Evolutionary conservation across 805 yeast species (phyloP).

Genomic region (Hanseniaspora meyeri): DNA sequence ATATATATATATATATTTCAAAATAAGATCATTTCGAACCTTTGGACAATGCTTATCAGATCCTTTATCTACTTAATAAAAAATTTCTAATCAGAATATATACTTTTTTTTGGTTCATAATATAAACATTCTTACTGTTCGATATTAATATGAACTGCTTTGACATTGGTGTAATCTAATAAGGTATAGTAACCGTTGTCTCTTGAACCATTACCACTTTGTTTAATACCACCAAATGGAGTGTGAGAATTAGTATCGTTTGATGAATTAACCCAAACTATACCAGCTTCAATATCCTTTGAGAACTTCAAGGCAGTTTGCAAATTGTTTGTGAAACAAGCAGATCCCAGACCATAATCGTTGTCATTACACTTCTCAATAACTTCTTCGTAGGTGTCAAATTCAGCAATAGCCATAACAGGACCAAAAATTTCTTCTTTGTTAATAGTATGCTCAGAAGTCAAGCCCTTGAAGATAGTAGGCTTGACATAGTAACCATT

Average conservation of each 20-base stretch:
- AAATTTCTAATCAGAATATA: too few relatives aligned
- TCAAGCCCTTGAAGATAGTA: constrained; percentile 37
- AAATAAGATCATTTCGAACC: too few relatives aligned
- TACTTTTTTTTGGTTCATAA: too few relatives aligned
- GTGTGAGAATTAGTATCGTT: constrained; percentile 44
- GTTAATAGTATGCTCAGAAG: constrained; percentile 31
- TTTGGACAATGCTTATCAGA: not conserved
- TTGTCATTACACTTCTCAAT: constrained; percentile 33
- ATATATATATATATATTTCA: too few relatives aligned
- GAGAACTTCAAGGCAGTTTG: constrained; percentile 32
- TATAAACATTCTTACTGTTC: constrained; percentile 25
- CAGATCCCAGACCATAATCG: constrained; percentile 38
- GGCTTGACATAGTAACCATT: constrained; percentile 35
- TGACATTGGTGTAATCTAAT: constrained; percentile 48
- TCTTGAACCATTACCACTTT: constrained; percentile 49
- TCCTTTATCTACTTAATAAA: too few relatives aligned
- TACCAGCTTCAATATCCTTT: constrained; percentile 34
- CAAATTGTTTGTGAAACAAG: constrained; percentile 32
- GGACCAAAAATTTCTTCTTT: constrained; percentile 44
- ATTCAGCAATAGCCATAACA: constrained; percentile 35
- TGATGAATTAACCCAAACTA: constrained; percentile 49
- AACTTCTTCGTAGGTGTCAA: constrained; percentile 35
- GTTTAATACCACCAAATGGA: constrained; percentile 61
- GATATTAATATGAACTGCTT: constrained; percentile 60
- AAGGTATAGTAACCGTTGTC: constrained; percentile 59